Evolutionary conservation across 768 basidiomycete species (phyloP), one percentile per base, ranked within the genome.

Genomic region (Russula sp.): DNA sequence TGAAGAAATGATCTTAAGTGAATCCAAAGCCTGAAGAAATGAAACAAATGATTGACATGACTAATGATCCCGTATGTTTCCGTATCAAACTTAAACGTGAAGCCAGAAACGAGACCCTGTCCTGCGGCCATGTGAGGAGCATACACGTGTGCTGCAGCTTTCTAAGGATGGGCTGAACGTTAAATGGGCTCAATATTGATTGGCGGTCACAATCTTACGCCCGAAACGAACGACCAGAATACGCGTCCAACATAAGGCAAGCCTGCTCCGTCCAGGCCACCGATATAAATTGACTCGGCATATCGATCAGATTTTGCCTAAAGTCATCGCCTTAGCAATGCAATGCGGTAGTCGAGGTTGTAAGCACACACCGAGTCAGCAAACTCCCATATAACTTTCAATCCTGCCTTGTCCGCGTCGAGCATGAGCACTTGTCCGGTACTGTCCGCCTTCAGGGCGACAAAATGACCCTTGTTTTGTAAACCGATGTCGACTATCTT

Each of bases 81-180:
- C 7, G 86, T 81, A 61, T 90, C 81, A 70, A 90, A 92, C 1
- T 81, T 75, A 68, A 93, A 84, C 0, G 76, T 74, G 64, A 81
- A 82, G 16, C 80, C 80, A 36, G 78, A 78, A 36, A 79, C 70
- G 51, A 78, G 72, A 3, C 77, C 83, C 60, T 76, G 75, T 20
- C 77, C 77, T 25, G 76, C 75, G 2, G 73, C 74, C 6, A 83
- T 74, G 53, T 81, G 75, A 39, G 78, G 74, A 2, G 81, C 77
- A 49, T 80, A 82, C 2, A 85, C 71, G 46, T 90, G 81, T 5
- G 80, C 75, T 34, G 77, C 74, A 0, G 77, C 82, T 75, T 78
- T 75, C 89, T 90, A 56, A 5, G 22, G 32, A 60, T 20, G 34
- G 54, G 53, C 41, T 29, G 14, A 29, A 22, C 55, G 41, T 46